These are phyloP conservation scores for Leccinum pachyderme DNA, from an alignment of 1,284 basidiomycete genomes.

Conservation along the genomic window DNA sequence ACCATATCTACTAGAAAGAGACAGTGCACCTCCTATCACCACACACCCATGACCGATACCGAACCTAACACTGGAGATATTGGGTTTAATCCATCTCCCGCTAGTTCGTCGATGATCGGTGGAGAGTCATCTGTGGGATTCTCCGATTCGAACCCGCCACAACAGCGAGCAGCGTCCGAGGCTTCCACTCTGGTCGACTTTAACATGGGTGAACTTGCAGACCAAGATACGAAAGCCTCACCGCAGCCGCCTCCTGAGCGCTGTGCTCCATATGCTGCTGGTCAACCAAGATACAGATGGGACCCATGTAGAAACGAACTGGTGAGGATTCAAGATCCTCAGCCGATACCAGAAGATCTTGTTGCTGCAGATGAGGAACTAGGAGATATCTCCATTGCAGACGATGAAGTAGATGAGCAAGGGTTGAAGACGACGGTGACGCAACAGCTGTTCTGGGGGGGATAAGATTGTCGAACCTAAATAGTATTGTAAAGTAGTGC, in stretches of 20 bases:
- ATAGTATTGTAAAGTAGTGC: too few relatives aligned
- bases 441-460: slow-evolving; percentile 9
- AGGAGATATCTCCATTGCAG: not conserved
- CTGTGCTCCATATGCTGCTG: not conserved
- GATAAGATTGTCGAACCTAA: too few relatives aligned
- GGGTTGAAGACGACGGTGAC: slow-evolving; percentile 23
- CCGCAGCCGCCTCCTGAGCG: not conserved
- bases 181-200: not conserved
- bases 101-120: not conserved
- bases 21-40: not conserved
- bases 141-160: not conserved
- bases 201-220: not conserved
- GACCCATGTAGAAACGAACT: slow-evolving; percentile 1
- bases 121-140: not conserved
- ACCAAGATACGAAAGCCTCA: not conserved
- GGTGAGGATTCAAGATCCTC: not conserved
- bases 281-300: slow-evolving; percentile 15
- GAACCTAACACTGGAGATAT: not conserved
- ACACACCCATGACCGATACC: not conserved
- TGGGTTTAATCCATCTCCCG: not conserved
- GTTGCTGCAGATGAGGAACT: not conserved
- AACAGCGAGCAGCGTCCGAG: not conserved
- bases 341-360: not conserved
- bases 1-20: not conserved
- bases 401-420: not conserved